These are phyloP conservation scores for Chaetomiaceae sp. DNA, from an alignment of 2,329 filamentous ascomycete species.

Conservation along the genomic window DNA sequence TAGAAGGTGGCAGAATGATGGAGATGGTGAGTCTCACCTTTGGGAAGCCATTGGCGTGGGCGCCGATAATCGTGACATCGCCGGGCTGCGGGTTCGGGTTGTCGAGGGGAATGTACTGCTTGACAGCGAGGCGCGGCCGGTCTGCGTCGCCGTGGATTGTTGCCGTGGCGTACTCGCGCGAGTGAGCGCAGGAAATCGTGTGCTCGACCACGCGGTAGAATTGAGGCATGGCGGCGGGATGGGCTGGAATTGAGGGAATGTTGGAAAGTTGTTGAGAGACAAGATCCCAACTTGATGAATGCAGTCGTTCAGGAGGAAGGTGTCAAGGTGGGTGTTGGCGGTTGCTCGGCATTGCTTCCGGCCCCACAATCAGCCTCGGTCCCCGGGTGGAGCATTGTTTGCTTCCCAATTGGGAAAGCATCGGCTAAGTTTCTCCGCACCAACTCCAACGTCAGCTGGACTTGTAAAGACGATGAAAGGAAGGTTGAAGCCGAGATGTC, in stretches of 20 bases:
- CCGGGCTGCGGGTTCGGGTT: conserved; percentile 65
- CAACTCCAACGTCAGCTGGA: too few relatives aligned
- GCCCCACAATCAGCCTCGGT: neutral
- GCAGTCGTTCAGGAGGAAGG: too few relatives aligned
- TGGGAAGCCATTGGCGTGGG: conserved; percentile 88
- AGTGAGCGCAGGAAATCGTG: conserved; percentile 67
- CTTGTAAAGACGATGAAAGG: too few relatives aligned
- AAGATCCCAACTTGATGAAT: too few relatives aligned
- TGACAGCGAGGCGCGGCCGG: conserved; percentile 67
- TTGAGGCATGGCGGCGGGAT: conserved; percentile 31
- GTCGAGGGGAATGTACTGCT: conserved; percentile 78
- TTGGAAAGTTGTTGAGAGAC: neutral
- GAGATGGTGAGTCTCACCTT: conserved; percentile 54
- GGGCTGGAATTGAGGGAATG: neutral
- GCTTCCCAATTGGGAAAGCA: too few relatives aligned
- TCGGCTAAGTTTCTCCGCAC: conserved; percentile 13
- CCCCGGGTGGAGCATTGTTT: neutral
- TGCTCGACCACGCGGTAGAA: conserved; percentile 69
- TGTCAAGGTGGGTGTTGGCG: too few relatives aligned
- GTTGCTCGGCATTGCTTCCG: too few relatives aligned
- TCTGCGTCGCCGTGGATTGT: conserved; percentile 72
- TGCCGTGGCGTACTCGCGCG: conserved; percentile 74
- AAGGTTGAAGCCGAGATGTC: too few relatives aligned
- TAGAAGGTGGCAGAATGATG: neutral
- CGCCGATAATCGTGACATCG: conserved; percentile 79